Conservation (phyloP, 345 rosid genomes). For the Alliaria petiolata region DNA sequence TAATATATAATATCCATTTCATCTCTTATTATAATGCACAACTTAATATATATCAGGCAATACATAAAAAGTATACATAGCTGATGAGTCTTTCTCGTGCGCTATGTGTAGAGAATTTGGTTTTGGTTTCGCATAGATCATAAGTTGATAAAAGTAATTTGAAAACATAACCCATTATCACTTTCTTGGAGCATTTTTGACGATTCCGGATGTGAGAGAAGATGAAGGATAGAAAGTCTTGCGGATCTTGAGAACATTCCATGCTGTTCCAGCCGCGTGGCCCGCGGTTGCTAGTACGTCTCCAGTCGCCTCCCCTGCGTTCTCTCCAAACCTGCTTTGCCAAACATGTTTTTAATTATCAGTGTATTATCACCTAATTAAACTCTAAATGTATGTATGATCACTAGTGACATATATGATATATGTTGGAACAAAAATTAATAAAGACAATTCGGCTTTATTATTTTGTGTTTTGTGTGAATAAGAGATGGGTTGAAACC, state of each 20-base stretch:
- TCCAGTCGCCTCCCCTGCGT: conserved; percentile 75
- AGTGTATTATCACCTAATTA: not conserved
- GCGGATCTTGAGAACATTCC: conserved; percentile 78
- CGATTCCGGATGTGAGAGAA: conserved; percentile 46
- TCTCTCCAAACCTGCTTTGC: conserved; percentile 62
- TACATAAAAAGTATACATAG: not conserved
- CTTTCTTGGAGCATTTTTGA: conserved; percentile 41
- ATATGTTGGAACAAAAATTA: too few relatives aligned
- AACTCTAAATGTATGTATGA: not conserved
- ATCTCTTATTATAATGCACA: not conserved
- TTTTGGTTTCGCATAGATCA: conserved; percentile 7
- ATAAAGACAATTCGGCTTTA: too few relatives aligned
- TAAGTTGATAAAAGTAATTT: not conserved
- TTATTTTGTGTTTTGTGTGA: too few relatives aligned
- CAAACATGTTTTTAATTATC: not conserved
- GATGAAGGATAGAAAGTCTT: conserved; percentile 71
- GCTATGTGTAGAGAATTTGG: not conserved
- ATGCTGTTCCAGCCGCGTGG: conserved; percentile 59
- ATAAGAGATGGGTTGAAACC: not conserved
- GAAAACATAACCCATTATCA: conserved; percentile 2
- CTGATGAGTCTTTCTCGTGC: not conserved
- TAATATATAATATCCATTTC: not conserved
- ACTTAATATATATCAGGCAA: not conserved
- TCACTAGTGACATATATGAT: not conserved
- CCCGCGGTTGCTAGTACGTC: conserved; percentile 80